Base-by-base conservation (phyloP, 768 basidiomycete species). In the Crepidotus variabilis region DNA sequence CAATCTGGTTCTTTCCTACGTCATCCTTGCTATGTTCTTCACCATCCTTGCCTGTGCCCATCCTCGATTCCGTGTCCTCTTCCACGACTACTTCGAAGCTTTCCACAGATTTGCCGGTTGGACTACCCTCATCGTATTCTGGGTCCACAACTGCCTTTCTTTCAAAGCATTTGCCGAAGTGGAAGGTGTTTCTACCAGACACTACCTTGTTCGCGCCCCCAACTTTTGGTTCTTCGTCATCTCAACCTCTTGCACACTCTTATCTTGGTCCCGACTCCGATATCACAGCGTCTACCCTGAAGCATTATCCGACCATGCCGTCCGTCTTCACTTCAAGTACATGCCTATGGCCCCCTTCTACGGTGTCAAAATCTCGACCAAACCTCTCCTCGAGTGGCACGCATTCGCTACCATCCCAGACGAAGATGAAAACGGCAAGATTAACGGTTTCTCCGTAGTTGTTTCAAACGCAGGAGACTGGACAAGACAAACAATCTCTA, bases 401-500 rank as follows among this genome's bases (percentile, higher is more conserved):
- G 74, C 74, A 0, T 81, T 80, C 58, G 80, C 78, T 0, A 76
- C 76, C 14, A 70, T 72, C 56, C 68, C 72, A 2, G 58, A 72
- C 70, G 65, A 71, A n/a, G 71, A 68, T 54, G 62, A 66, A 36
- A 64, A 66, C 45, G 73, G 70, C 43, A 67, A 70, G 47, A 62
- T 66, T 51, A 72, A 71, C 50, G 78, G 76, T 0, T 83, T 77
- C 65, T 82, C 80, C 18, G 67, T 80, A 28, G 77, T 84, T 10
- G 79, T 83, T 8, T 80, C 79, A 5, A 75, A 74, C 22, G 81
- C 82, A 2, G 82, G 82, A 24, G 82, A 85, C 61, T 83, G 82
- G 82, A 85, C 83, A 0, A 66, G 60, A 51, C 72, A 78, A 55
- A 63, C 69, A 51, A 84, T 84, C 59, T 63, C 53, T 11, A 73